These are phyloP conservation scores for Neonectria ditissima DNA, from an alignment of 2,329 filamentous ascomycete species.

Conservation along the genomic window DNA sequence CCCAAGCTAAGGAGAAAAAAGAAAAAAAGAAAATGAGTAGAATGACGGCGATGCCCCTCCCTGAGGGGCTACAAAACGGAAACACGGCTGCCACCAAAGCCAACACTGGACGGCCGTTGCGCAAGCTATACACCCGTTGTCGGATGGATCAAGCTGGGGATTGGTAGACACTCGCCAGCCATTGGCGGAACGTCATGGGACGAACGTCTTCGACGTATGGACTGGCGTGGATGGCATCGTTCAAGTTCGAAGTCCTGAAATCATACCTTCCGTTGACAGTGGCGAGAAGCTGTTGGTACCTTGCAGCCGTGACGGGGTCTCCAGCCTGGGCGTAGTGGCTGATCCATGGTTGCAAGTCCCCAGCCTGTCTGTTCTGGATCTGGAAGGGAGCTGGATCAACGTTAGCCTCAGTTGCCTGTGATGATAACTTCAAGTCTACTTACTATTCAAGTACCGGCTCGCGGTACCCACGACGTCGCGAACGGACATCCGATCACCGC, in stretches of 20 bases:
- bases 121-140: not conserved
- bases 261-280: constrained; percentile 77
- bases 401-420: constrained; percentile 35
- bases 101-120: not conserved
- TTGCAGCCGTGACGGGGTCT: constrained; percentile 61
- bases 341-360: constrained; percentile 56
- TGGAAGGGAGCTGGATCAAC: constrained; percentile 53
- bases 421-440: constrained; percentile 30
- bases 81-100: not conserved
- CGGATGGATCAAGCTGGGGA: not conserved
- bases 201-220: constrained; percentile 54
- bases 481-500: constrained; percentile 73
- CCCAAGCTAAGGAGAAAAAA: constrained; percentile 1
- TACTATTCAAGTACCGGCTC: constrained; percentile 62
- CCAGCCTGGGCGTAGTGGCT: constrained; percentile 59
- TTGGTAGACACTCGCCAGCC: constrained; percentile 54
- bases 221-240: constrained; percentile 57
- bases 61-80: not conserved
- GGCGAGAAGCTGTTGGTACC: constrained; percentile 72
- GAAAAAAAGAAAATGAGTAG: constrained; percentile 5
- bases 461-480: constrained; percentile 67
- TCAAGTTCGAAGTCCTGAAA: constrained; percentile 71
- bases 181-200: constrained; percentile 64
- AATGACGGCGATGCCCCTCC: not conserved
- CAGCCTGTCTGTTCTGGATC: constrained; percentile 53